A percentile compares a stretch with the other conserved stretches of the same genome.
Evolutionary conservation across 2,329 filamentous ascomycete species (phyloP).

Genomic region (Botrytis porri): DNA sequence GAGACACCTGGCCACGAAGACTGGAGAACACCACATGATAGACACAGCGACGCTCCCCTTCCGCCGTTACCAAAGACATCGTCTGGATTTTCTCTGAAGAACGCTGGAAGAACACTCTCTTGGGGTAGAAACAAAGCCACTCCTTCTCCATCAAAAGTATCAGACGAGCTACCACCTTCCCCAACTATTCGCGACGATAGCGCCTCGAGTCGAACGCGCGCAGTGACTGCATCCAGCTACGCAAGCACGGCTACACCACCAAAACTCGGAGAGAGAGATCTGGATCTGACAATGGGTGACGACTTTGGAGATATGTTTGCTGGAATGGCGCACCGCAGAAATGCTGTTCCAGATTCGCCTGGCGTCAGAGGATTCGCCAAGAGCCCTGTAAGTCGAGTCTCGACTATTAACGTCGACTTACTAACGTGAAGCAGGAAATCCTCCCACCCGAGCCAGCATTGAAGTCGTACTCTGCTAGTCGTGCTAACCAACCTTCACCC

Average conservation of each 20-base stretch:
- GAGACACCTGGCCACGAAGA: conserved; percentile 34
- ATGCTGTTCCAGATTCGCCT: conserved; percentile 31
- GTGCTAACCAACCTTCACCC: conserved; percentile 31
- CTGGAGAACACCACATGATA: conserved; percentile 35
- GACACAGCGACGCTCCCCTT: conserved; percentile 33
- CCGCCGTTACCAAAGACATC: conserved; percentile 35
- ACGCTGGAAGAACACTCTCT: conserved; percentile 37
- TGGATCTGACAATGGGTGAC: conserved; percentile 37
- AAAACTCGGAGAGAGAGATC: conserved; percentile 34
- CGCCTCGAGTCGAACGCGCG: conserved; percentile 30
- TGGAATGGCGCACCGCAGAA: conserved; percentile 36
- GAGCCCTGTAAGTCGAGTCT: conserved; percentile 33
- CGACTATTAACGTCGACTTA: background rate
- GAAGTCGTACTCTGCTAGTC: conserved; percentile 26
- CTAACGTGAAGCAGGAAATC: conserved; percentile 28
- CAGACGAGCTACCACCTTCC: conserved; percentile 25
- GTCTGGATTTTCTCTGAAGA: conserved; percentile 36
- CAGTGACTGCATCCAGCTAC: conserved; percentile 37
- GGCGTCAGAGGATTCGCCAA: conserved; percentile 28
- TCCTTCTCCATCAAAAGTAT: conserved; percentile 28
- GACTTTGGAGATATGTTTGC: conserved; percentile 40
- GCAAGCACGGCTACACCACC: conserved; percentile 38
- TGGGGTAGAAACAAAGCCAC: conserved; percentile 36
- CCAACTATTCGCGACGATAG: conserved; percentile 29
- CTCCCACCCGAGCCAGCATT: conserved; percentile 26